Percentiles rank a stretch among this genome's conserved stretches.
These are phyloP conservation scores for Alternaria sp. DNA, from an alignment of 2,329 filamentous ascomycete species.

Conservation along the genomic window DNA sequence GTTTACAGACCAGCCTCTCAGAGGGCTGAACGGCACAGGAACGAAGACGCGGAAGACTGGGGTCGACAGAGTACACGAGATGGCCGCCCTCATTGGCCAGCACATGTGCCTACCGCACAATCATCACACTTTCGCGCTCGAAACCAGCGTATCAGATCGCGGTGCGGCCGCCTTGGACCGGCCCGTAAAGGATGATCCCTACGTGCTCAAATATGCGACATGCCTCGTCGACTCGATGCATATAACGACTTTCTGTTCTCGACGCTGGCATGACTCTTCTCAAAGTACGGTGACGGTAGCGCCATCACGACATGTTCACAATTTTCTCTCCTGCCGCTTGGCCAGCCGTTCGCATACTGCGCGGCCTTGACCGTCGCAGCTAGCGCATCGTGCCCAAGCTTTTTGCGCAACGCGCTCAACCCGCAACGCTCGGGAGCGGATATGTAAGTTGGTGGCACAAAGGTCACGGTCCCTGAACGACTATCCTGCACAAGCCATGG, in stretches of 20 bases:
- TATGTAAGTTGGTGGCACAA: constrained; percentile 33
- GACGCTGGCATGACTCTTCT: constrained; percentile 11
- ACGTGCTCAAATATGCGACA: constrained; percentile 15
- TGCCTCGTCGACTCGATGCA: constrained; percentile 12
- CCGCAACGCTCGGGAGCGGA: constrained; percentile 20
- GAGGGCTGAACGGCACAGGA: constrained; percentile 25
- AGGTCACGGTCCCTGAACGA: constrained; percentile 29
- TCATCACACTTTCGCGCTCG: constrained; percentile 29
- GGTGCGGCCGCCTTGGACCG: constrained; percentile 29
- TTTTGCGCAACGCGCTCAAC: constrained; percentile 18
- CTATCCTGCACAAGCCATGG: constrained; percentile 24
- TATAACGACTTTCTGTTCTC: constrained; percentile 22
- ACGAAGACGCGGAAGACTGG: constrained; percentile 31
- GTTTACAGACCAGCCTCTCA: constrained; percentile 35
- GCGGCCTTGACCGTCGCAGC: neutral
- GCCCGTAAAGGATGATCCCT: constrained; percentile 31
- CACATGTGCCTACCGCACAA: constrained; percentile 24
- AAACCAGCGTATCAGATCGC: constrained; percentile 26
- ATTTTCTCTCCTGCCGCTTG: neutral
- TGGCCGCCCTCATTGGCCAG: constrained; percentile 17
- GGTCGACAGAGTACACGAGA: constrained; percentile 22
- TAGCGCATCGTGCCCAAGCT: constrained; percentile 16
- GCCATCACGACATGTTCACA: constrained; percentile 8
- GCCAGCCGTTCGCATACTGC: constrained; percentile 13
- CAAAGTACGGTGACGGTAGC: constrained; percentile 27